Conservation (phyloP, 1,139 yeast genomes). For the Sugiyamaella castrensis region DNA sequence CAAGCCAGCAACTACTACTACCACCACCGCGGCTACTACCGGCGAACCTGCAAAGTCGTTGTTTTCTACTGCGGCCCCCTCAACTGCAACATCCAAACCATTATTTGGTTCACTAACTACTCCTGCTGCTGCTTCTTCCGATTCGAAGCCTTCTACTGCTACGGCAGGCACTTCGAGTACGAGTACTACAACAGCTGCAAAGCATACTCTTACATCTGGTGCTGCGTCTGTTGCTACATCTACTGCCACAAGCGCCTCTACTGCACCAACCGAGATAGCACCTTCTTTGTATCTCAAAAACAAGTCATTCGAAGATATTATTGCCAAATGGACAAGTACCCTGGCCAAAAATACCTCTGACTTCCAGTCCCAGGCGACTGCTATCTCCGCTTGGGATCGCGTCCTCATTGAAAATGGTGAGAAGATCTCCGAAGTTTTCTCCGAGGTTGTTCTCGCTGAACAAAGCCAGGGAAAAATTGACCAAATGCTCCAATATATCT, state of each 20-base stretch:
- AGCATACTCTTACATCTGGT: conserved; percentile 10
- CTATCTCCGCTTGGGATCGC: conserved; percentile 81
- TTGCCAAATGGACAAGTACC: conserved; percentile 90
- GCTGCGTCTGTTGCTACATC: conserved; percentile 19
- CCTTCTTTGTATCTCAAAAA: conserved; percentile 76
- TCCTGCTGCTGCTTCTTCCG: conserved; percentile 28
- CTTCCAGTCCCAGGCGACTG: conserved; percentile 73
- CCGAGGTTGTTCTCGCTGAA: conserved; percentile 79
- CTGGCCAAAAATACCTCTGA: conserved; percentile 67
- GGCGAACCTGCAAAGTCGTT: conserved; percentile 30
- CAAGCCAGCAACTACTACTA: conserved; percentile 28
- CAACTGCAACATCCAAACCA: conserved; percentile 15
- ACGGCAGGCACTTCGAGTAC: conserved; percentile 15
- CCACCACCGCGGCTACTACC: conserved; percentile 18
- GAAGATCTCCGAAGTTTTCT: conserved; percentile 72
- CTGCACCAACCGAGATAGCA: conserved; percentile 34
- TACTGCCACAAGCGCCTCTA: conserved; percentile 26
- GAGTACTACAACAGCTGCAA: conserved; percentile 25
- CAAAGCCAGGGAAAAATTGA: conserved; percentile 82
- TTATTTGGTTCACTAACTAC: conserved; percentile 17
- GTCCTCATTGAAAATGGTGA: conserved; percentile 82
- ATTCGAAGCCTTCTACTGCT: conserved; percentile 22
- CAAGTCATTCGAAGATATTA: conserved; percentile 88
- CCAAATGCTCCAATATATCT: conserved; percentile 80
- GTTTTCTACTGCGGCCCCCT: conserved; percentile 9